These are phyloP conservation scores for Ogataea naganishii DNA, from an alignment of 805 yeast species.

Conservation along the genomic window DNA sequence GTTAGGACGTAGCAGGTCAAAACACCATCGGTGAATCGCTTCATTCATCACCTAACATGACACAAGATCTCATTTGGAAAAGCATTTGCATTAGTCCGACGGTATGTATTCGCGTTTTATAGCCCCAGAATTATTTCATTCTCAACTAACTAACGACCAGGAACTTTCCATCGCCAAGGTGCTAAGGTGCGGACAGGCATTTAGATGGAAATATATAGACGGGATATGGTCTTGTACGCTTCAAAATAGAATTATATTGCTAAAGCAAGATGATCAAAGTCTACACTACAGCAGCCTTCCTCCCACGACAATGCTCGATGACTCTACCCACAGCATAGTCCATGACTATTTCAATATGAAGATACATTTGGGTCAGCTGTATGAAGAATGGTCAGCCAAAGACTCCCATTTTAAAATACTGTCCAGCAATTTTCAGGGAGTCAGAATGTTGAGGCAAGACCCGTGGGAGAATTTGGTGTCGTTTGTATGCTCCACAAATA, in stretches of 20 bases:
- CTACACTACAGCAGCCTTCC: conserved; percentile 46
- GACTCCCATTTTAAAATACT: conserved; percentile 41
- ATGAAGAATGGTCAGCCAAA: conserved; percentile 48
- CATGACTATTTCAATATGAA: conserved; percentile 64
- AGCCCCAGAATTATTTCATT: conserved; percentile 1
- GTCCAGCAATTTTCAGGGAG: conserved; percentile 45
- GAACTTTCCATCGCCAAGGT: conserved; percentile 61
- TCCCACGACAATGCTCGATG: conserved; percentile 19
- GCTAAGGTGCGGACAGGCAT: conserved; percentile 79
- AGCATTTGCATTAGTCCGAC: conserved; percentile 14
- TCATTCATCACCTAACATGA: conserved; percentile 8
- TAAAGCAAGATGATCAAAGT: conserved; percentile 46
- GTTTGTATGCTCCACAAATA: conserved; percentile 92
- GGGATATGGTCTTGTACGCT: conserved; percentile 60
- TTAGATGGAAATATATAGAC: conserved; percentile 62
- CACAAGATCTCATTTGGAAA: conserved; percentile 19
- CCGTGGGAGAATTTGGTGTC: conserved; percentile 94
- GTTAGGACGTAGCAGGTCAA: too few species aligned
- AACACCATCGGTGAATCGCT: too few species aligned
- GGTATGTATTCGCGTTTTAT: conserved; percentile 9
- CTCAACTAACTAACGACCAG: conserved; percentile 4
- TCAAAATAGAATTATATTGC: conserved; percentile 49
- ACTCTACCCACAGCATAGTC: conserved; percentile 36
- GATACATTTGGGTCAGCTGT: conserved; percentile 44
- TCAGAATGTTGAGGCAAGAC: conserved; percentile 82